Conservation (phyloP, 2,329 filamentous ascomycete species). For the Torrubiellomyces zombiae region DNA sequence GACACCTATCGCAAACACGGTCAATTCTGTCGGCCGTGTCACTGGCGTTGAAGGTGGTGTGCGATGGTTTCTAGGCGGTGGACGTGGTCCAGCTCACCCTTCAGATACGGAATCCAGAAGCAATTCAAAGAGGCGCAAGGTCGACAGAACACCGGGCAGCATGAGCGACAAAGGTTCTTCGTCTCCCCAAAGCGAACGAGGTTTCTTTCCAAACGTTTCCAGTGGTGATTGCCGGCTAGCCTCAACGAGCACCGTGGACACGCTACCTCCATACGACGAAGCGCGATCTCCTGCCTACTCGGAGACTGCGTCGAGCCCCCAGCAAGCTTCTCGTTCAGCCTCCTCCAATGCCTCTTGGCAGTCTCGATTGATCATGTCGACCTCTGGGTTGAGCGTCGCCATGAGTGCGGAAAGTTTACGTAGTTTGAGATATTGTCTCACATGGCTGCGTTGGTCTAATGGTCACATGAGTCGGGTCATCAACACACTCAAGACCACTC, state of each 20-base stretch:
- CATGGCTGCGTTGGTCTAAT: slow-evolving; percentile 67
- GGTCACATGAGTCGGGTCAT: slow-evolving; percentile 64
- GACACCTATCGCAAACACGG: slow-evolving; percentile 71
- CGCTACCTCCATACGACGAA: slow-evolving; percentile 71
- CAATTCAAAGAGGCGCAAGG: slow-evolving; percentile 34
- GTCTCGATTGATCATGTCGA: slow-evolving; percentile 73
- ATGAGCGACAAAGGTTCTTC: slow-evolving; percentile 12
- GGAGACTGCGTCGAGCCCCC: slow-evolving; percentile 27
- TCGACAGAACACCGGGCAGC: slow-evolving; percentile 1
- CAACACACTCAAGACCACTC: slow-evolving; percentile 51
- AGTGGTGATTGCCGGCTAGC: too few relatives aligned
- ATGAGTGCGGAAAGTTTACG: slow-evolving; percentile 79
- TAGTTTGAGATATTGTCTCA: slow-evolving; percentile 70
- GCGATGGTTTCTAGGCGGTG: slow-evolving; percentile 60
- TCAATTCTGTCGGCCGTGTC: slow-evolving; percentile 65
- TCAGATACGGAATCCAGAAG: slow-evolving; percentile 28
- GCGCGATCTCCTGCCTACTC: slow-evolving; percentile 59
- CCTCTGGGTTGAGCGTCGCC: slow-evolving; percentile 76
- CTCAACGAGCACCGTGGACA: slow-evolving; percentile 52
- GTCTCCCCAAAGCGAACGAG: slow-evolving; percentile 21
- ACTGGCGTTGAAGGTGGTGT: slow-evolving; percentile 81
- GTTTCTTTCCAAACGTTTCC: too few relatives aligned
- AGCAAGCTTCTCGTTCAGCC: slow-evolving; percentile 12
- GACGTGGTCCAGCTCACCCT: slow-evolving; percentile 30
- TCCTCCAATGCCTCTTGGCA: slow-evolving; percentile 43